phyloP scores from a whole-genome alignment of 805 yeast species.

The Suhomyces pyralidae region DNA sequence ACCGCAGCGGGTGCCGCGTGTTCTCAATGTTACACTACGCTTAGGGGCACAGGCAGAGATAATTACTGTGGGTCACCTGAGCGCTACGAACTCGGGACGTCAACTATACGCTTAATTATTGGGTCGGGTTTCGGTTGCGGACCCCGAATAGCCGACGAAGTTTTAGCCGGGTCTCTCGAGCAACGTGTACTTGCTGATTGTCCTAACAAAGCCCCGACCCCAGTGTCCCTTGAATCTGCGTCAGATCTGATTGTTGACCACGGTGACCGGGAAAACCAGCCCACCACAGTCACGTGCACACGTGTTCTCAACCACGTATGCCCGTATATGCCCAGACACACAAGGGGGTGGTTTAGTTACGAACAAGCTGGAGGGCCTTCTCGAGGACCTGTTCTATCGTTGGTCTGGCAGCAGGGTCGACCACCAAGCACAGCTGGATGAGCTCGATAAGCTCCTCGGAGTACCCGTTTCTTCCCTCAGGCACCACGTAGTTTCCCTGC shows the following conservation, averaged over 20 bases:
- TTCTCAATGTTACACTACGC: neutral
- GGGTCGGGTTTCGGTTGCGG: neutral
- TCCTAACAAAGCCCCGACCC: neutral
- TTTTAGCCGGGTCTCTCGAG: neutral
- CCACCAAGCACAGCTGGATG: conserved; percentile 57
- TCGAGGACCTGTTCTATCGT: conserved; percentile 56
- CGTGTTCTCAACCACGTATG: neutral
- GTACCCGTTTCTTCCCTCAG: conserved; percentile 48
- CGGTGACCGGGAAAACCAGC: neutral
- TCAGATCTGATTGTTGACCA: neutral
- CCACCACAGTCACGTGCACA: neutral
- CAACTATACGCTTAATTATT: neutral
- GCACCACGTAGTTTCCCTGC: conserved; percentile 61
- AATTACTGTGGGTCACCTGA: neutral
- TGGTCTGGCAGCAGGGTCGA: conserved; percentile 65
- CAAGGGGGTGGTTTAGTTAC: neutral
- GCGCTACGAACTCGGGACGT: neutral
- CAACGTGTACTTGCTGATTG: neutral
- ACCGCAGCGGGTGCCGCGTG: neutral
- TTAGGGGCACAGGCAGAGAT: neutral
- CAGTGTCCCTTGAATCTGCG: neutral
- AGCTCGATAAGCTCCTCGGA: conserved; percentile 54
- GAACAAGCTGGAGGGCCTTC: conserved; percentile 39
- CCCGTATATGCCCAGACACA: neutral
- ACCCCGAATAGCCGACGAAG: neutral